Evolutionary conservation across 805 yeast species (phyloP), one percentile per base, ranked within the genome.

Genomic region (Torulaspora maleeae): DNA sequence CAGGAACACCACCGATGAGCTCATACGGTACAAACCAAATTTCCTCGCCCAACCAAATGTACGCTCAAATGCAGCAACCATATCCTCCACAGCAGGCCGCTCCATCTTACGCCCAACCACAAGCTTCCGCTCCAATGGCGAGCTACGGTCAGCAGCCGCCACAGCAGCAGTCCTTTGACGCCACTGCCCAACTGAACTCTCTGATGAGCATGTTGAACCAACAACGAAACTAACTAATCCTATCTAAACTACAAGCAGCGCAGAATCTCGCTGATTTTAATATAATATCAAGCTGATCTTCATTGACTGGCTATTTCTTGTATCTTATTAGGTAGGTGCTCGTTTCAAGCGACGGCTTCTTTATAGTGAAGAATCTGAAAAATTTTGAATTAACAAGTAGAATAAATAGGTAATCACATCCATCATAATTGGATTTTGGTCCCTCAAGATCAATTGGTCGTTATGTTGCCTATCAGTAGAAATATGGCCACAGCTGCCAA

Each of bases 191-290:
- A 50, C 51, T 71, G 15, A 69, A 70, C 27, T 67, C 71, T 27
- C 54, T 72, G 45, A 69, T 72, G 71, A 69, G 66, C 20, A 69
- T 71, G 64, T 56, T 72, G 22, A 70, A 70, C 40, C 70, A 69
- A 49, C 72, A 68, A 42, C 66, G 63, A 33, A 51, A 56, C 44
- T 51, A 50, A 42, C 25, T 43, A 44, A 12, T 16, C 6, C 27
- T 40, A 34, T 41, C 19, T 41, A 32, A 20, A 32, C 33, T 27
- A 24, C 36, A 16, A 19, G n/a, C 36, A 16, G 8, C 35, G 15
- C 20, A 15, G 5, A 11, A 19, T 17, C 16, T 5, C 11, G 16
- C 33, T n/a, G 16, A 28, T 27, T 13, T 34, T 19, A 4, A 34
- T 24, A 7, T 34, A 22, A 22, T 13, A 5, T 16, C 24, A 16